Evolutionary conservation across 176 grass and related monocot genomes (phyloP).

Genomic region (Oryza coarctata): DNA sequence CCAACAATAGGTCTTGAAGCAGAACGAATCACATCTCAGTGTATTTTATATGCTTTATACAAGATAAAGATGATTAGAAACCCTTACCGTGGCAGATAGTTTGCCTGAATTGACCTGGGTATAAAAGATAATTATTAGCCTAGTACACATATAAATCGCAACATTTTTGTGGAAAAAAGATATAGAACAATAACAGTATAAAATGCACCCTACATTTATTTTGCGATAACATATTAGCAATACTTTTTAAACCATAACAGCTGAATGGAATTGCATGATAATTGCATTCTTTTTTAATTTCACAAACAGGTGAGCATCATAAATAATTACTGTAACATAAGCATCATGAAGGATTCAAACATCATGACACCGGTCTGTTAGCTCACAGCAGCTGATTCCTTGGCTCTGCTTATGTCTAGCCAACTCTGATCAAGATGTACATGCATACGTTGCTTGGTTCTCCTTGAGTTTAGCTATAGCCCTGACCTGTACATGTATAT

Average conservation of each 20-base stretch:
- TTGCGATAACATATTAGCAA: background rate
- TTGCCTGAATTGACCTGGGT: conserved; percentile 54
- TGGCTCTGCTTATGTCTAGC: too few relatives aligned
- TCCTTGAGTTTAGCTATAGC: too few relatives aligned
- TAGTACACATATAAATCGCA: background rate
- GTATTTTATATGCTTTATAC: background rate
- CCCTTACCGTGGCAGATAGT: conserved; percentile 56
- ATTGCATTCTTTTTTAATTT: background rate
- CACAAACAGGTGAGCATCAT: too few relatives aligned
- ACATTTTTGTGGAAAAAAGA: background rate
- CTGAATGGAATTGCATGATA: background rate
- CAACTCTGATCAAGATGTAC: too few relatives aligned
- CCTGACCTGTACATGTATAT: too few relatives aligned
- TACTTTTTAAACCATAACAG: background rate
- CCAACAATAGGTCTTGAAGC: background rate
- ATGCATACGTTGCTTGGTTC: too few relatives aligned
- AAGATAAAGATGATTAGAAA: background rate
- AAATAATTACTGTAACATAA: background rate
- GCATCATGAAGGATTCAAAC: too few relatives aligned
- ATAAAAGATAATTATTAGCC: conserved; percentile 20
- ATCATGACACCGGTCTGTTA: too few relatives aligned
- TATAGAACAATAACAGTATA: background rate
- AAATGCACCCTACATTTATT: background rate
- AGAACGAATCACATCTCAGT: background rate
- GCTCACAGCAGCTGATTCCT: too few relatives aligned